Percentiles rank a stretch among this genome's conserved stretches.
These are phyloP conservation scores for Lipomyces yamadae DNA, from an alignment of 805 yeast genomes.

Conservation along the genomic window DNA sequence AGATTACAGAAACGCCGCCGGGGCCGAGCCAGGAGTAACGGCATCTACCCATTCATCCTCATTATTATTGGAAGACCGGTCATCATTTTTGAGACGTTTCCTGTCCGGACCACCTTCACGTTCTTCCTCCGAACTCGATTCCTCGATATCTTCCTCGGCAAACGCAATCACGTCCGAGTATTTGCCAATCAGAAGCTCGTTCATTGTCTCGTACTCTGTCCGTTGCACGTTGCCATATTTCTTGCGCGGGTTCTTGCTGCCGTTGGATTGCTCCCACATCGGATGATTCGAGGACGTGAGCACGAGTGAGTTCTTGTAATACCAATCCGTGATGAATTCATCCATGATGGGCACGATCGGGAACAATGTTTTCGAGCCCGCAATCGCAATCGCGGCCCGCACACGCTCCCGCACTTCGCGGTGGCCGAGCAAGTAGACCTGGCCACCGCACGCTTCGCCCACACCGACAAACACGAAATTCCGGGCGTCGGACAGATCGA, in stretches of 20 bases:
- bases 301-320: conserved; percentile 78
- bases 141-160: conserved; percentile 75
- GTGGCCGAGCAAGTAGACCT: conserved; percentile 87
- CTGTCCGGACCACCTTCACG: conserved; percentile 18
- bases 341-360: conserved; percentile 86
- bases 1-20: conserved; percentile 2
- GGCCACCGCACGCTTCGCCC: conserved; percentile 87
- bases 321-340: conserved; percentile 91
- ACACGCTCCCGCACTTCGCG: conserved; percentile 68
- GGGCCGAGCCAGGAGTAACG: conserved; percentile 3
- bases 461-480: conserved; percentile 81
- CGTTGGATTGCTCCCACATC: conserved; percentile 70
- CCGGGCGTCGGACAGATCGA: conserved; percentile 72
- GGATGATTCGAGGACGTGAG: conserved; percentile 68
- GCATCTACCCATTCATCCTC: neutral
- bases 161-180: conserved; percentile 87
- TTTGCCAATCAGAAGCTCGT: conserved; percentile 76
- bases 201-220: conserved; percentile 71
- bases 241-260: conserved; percentile 75
- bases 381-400: conserved; percentile 66
- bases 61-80: neutral
- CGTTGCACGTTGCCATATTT: conserved; percentile 88
- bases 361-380: conserved; percentile 69
- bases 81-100: conserved; percentile 17
- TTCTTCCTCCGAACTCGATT: conserved; percentile 12